phyloP scores from a whole-genome alignment of 495 filamentous ascomycete species.

The Penicillium alfredii region DNA sequence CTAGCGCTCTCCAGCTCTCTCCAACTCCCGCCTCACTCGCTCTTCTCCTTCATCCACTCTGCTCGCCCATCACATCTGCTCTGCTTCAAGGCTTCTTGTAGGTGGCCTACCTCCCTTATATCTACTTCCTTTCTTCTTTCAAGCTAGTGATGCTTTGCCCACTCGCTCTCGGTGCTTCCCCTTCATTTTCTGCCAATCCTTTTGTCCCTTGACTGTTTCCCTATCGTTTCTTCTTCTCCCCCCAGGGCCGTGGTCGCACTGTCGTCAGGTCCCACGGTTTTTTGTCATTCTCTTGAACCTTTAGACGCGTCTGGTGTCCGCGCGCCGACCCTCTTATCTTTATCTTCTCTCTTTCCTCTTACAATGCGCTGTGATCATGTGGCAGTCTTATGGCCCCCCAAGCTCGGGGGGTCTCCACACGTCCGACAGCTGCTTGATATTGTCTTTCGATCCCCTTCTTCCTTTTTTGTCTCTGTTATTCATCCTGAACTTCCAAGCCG shows the following conservation, averaged over 20 bases:
- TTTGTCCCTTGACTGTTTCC: slow-evolving; percentile 15
- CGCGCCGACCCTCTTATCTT: slow-evolving; percentile 13
- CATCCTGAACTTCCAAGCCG: slow-evolving; percentile 17
- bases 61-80: slow-evolving; percentile 19
- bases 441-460: no score
- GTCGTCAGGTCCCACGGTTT: slow-evolving; percentile 15
- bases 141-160: slow-evolving; percentile 20
- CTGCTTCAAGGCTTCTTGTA: slow-evolving; percentile 45
- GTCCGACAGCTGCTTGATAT: slow-evolving; percentile 7
- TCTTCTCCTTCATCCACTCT: slow-evolving; percentile 10
- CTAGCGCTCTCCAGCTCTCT: slow-evolving; percentile 23
- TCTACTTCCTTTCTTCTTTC: slow-evolving; percentile 19
- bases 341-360: slow-evolving; percentile 12
- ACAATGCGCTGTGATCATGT: no score
- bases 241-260: slow-evolving; percentile 19
- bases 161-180: slow-evolving; percentile 12
- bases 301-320: slow-evolving; percentile 14
- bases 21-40: slow-evolving; percentile 19
- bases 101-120: slow-evolving; percentile 35
- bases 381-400: no score
- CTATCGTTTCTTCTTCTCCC: slow-evolving; percentile 12
- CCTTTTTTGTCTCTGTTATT: slow-evolving; percentile 15
- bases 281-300: slow-evolving; percentile 13
- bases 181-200: slow-evolving; percentile 13
- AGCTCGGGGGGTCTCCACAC: slow-evolving; percentile 2